A percentile compares a stretch with the other conserved stretches of the same genome.
These are phyloP conservation scores for Mrakia blollopis DNA, from an alignment of 768 basidiomycete genomes.

Conservation along the genomic window DNA sequence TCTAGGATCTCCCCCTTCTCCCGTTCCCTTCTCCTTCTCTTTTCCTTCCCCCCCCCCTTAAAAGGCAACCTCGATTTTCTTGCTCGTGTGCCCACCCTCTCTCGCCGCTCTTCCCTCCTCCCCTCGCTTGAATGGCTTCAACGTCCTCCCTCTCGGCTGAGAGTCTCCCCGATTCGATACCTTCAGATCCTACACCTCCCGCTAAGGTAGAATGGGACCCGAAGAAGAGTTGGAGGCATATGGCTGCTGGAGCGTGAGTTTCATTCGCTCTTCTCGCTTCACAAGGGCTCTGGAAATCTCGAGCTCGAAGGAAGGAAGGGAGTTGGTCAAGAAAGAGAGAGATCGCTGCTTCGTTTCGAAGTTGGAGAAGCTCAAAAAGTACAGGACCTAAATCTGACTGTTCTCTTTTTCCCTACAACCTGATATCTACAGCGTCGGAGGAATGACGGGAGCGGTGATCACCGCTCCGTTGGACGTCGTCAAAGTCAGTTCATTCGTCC, in stretches of 20 bases:
- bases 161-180: constrained; percentile 6
- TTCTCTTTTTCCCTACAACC: not conserved
- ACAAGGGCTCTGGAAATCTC: not conserved
- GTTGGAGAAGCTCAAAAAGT: not conserved
- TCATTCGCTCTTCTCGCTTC: too few species aligned
- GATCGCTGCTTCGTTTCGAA: not conserved
- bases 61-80: not conserved
- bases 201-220: constrained; percentile 31
- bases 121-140: constrained; percentile 11
- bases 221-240: constrained; percentile 58
- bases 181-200: constrained; percentile 12
- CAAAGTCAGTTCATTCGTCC: constrained; percentile 49
- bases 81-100: constrained; percentile 8
- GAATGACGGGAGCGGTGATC: constrained; percentile 94
- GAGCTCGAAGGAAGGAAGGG: not conserved
- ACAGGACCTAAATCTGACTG: not conserved
- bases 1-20: not conserved
- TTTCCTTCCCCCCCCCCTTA: not conserved
- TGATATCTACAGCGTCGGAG: constrained; percentile 64
- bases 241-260: constrained; percentile 81
- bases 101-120: constrained; percentile 4
- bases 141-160: constrained; percentile 16
- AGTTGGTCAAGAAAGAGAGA: not conserved
- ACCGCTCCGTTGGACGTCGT: constrained; percentile 98
- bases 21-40: not conserved